Base-by-base conservation (phyloP, 768 basidiomycete genomes). In the Russula ochroleuca region DNA sequence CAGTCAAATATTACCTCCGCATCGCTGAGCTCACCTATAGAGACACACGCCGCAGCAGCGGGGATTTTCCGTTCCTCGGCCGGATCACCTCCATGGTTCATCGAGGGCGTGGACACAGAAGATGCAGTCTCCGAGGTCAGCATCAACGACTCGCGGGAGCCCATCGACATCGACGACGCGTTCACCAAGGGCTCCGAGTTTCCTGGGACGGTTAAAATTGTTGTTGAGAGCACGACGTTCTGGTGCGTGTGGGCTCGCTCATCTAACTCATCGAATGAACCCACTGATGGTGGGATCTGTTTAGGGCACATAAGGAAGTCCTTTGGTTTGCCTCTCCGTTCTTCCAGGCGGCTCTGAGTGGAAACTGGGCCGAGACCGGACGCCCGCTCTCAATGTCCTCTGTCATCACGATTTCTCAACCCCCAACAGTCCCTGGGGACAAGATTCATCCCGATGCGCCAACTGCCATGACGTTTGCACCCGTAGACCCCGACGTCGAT, bases 271-370 rank as follows among this genome's bases (percentile, higher is more conserved):
- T 65, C 52, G 35, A 55, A 50, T 68, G 41, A 66, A 56, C 4
- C 40, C 25, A 55, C 59, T 55, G 43, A 35, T 17, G 40, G 40
- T 35, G 19, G 31, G 17, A 17, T 21, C 8, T 35, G 21, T 6
- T 47, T 50, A 93, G 91, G 91, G 88, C 89, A 0, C 94, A 96
- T 76, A 94, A 92, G 73, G 93, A 95, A 72, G 84, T 96, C 33
- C 77, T 96, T 7, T 89, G 87, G 75, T 96, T 94, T 72, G 89
- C 93, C 5, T 94, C 92, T n/a, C 92, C 94, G 0, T 96, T 96
- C 79, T 96, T 96, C 73, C 88, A 94, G 74, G 92, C 91, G 19
- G 87, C 92, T 10, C 78, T 96, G 52, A 91, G 91, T 69, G 94
- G 94, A 9, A 84, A 90, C 70, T 96, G 94, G 94, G 89, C 90